phyloP scores from a whole-genome alignment of 139 green algal species.

The Diplosphaera chodatii region DNA sequence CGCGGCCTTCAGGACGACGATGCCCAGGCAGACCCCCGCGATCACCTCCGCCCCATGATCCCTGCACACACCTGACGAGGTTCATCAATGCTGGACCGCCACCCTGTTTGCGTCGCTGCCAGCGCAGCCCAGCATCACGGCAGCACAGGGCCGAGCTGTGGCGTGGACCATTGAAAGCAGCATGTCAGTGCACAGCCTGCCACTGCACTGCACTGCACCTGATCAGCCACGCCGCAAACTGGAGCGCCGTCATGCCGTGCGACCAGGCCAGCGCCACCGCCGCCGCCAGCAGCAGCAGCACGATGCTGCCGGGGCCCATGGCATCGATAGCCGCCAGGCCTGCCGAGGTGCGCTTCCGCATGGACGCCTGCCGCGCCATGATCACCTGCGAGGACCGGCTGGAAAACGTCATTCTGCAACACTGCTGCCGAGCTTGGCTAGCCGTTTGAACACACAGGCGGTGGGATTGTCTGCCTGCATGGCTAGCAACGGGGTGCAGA shows the following conservation, averaged over 20 bases:
- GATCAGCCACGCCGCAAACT: neutral
- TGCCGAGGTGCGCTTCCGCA: neutral
- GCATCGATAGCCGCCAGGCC: neutral
- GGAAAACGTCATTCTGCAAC: too few relatives aligned
- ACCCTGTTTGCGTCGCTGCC: too few relatives aligned
- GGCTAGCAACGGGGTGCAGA: too few relatives aligned
- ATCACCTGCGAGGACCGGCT: neutral
- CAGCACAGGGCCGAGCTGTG: too few relatives aligned
- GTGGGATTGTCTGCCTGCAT: too few relatives aligned
- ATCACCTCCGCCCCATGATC: neutral
- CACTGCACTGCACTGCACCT: neutral
- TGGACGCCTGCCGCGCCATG: neutral
- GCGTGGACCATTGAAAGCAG: too few relatives aligned
- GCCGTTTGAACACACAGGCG: too few relatives aligned
- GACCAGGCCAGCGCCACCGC: neutral
- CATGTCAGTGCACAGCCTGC: too few relatives aligned
- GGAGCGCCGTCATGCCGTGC: neutral
- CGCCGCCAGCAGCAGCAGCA: neutral
- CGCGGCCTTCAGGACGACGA: neutral
- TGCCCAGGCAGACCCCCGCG: neutral
- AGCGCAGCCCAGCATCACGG: too few relatives aligned
- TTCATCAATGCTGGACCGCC: too few relatives aligned
- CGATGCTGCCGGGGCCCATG: neutral
- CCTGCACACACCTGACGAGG: neutral
- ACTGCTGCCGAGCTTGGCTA: too few relatives aligned